These are phyloP conservation scores for Aspergillus aculeatinus DNA, from an alignment of 2,329 filamentous ascomycete species.

Conservation along the genomic window DNA sequence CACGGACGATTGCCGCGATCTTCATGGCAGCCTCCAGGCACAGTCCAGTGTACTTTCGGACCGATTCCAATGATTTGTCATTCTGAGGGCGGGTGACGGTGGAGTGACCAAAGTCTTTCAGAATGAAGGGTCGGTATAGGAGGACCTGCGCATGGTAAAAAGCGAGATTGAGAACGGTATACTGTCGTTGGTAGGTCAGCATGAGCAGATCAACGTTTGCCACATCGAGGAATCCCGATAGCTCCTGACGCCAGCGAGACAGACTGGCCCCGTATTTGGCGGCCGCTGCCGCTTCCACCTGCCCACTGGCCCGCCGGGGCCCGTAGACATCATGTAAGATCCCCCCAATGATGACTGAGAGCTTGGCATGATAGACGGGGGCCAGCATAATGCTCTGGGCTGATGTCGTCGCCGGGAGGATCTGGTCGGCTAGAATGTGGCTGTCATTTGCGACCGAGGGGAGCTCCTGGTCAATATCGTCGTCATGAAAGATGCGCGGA, in stretches of 20 bases:
- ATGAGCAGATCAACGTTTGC: slow-evolving; percentile 39
- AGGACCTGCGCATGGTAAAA: slow-evolving; percentile 38
- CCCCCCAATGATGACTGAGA: slow-evolving; percentile 46
- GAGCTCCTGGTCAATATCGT: slow-evolving; percentile 23
- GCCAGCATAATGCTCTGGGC: slow-evolving; percentile 47
- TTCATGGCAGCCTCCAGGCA: slow-evolving; percentile 45
- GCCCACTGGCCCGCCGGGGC: slow-evolving; percentile 11
- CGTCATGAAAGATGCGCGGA: slow-evolving; percentile 20
- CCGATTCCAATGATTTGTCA: slow-evolving; percentile 14
- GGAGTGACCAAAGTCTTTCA: slow-evolving; percentile 25
- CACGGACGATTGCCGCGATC: slow-evolving; percentile 41
- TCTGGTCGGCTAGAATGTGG: slow-evolving; percentile 18
- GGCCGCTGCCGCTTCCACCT: slow-evolving; percentile 34
- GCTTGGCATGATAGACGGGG: slow-evolving; percentile 46
- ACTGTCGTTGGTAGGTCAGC: slow-evolving; percentile 50
- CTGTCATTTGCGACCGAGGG: slow-evolving; percentile 22
- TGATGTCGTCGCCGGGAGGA: slow-evolving; percentile 25
- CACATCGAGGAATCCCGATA: slow-evolving; percentile 35
- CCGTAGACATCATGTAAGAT: slow-evolving; percentile 48
- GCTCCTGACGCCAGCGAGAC: slow-evolving; percentile 46
- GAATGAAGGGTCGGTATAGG: slow-evolving; percentile 33
- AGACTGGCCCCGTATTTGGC: slow-evolving; percentile 46
- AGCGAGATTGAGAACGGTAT: slow-evolving; percentile 36
- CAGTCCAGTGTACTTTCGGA: slow-evolving; percentile 24
- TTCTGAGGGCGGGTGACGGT: slow-evolving; percentile 14